These are phyloP conservation scores for Dendrobium chrysotoxum DNA, from an alignment of 106 monocot species.

Conservation along the genomic window DNA sequence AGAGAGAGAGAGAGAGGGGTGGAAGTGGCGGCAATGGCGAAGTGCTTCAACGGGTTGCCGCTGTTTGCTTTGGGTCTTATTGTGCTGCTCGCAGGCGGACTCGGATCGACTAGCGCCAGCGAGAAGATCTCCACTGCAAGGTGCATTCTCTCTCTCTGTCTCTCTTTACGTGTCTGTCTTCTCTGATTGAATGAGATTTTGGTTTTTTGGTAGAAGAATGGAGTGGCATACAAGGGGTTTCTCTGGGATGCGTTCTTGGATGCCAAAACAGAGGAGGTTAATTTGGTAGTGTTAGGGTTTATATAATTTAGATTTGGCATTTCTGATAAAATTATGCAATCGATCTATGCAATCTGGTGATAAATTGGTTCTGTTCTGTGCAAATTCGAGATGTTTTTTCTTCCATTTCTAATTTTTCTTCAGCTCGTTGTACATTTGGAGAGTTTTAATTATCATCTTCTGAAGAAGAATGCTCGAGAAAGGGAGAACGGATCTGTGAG, in stretches of 20 bases:
- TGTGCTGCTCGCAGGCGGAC: not conserved
- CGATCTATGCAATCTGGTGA: not conserved
- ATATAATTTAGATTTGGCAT: not conserved
- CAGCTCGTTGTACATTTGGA: not conserved
- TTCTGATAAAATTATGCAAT: not conserved
- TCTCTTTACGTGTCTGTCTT: no score
- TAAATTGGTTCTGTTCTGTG: not conserved
- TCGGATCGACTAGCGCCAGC: not conserved
- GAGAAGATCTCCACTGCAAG: not conserved
- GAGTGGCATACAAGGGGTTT: not conserved
- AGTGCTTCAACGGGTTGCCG: not conserved
- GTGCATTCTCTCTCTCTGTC: not conserved
- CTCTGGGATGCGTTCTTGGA: not conserved
- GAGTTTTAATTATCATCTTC: not conserved
- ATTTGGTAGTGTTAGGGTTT: not conserved
- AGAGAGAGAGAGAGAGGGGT: not conserved
- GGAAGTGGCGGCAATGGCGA: conserved; percentile 4
- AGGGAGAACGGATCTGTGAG: not conserved
- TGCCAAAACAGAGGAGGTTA: not conserved
- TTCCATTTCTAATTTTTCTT: not conserved
- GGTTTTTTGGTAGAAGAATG: not conserved
- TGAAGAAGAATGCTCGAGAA: not conserved
- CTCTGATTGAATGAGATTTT: not conserved
- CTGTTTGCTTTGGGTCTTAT: not conserved
- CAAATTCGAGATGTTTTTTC: not conserved